These are phyloP conservation scores for Turritis glabra DNA, from an alignment of 345 rosid genomes.

Conservation along the genomic window DNA sequence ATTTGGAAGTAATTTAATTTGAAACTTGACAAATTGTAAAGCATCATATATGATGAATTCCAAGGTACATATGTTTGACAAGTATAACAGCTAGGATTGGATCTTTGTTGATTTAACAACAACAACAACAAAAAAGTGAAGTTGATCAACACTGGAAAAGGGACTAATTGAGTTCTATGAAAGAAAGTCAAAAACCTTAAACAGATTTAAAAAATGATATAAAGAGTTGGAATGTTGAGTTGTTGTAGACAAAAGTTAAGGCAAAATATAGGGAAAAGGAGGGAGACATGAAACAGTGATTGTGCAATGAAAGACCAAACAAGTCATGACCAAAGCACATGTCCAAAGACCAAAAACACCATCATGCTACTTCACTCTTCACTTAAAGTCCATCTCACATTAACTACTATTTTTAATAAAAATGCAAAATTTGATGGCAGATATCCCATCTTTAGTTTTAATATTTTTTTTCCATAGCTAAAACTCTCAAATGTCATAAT, in stretches of 20 bases:
- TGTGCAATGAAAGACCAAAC: constrained; percentile 38
- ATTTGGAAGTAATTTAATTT: neutral
- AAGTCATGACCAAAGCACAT: constrained; percentile 40
- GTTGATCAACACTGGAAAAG: constrained; percentile 27
- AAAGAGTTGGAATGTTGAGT: constrained; percentile 31
- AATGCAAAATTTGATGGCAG: constrained; percentile 1
- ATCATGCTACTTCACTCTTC: constrained; percentile 29
- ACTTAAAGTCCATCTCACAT: constrained; percentile 25
- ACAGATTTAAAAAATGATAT: neutral
- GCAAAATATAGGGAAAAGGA: too few relatives aligned
- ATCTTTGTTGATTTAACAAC: neutral
- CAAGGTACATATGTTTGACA: constrained; percentile 5
- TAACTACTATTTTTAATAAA: neutral
- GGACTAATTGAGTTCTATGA: constrained; percentile 18
- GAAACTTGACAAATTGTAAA: neutral
- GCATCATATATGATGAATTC: neutral
- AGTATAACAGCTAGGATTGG: constrained; percentile 14
- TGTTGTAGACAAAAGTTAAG: constrained; percentile 38
- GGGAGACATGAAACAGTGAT: constrained; percentile 43
- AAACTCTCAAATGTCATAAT: neutral
- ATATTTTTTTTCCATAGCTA: neutral
- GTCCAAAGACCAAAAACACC: constrained; percentile 38
- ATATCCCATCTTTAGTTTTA: neutral
- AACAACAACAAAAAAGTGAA: constrained; percentile 4
- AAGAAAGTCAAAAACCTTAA: constrained; percentile 34